A percentile compares a stretch with the other conserved stretches of the same genome.
Evolutionary conservation across 768 basidiomycete species (phyloP).

Genomic region (Termitomyces heimii): DNA sequence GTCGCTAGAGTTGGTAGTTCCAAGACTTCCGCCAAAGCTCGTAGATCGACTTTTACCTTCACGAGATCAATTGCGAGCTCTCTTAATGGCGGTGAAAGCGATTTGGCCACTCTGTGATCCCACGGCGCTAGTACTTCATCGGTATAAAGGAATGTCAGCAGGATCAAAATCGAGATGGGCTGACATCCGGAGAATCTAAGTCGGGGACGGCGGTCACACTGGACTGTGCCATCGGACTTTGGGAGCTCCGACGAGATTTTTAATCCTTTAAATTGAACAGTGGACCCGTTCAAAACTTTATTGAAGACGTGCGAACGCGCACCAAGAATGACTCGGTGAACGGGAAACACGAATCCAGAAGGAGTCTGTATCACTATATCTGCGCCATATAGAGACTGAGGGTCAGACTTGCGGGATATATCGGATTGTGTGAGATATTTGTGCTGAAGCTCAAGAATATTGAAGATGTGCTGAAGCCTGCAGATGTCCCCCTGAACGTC

Average conservation of each 20-base stretch:
- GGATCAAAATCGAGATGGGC: slow-evolving; percentile 62
- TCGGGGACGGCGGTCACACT: slow-evolving; percentile 10
- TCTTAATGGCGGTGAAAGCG: slow-evolving; percentile 34
- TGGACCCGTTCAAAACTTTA: slow-evolving; percentile 31
- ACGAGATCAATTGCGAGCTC: slow-evolving; percentile 33
- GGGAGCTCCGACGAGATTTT: slow-evolving; percentile 25
- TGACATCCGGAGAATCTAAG: slow-evolving; percentile 51
- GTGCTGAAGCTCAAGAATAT: slow-evolving; percentile 24
- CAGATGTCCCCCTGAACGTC: slow-evolving; percentile 35
- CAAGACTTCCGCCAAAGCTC: slow-evolving; percentile 49
- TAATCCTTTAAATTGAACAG: slow-evolving; percentile 20
- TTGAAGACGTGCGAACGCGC: slow-evolving; percentile 47
- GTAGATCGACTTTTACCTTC: slow-evolving; percentile 60
- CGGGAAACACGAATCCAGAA: slow-evolving; percentile 43
- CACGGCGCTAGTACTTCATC: slow-evolving; percentile 80
- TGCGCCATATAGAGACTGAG: slow-evolving; percentile 43
- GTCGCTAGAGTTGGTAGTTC: slow-evolving; percentile 47
- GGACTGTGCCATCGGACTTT: not conserved
- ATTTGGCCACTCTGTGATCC: slow-evolving; percentile 62
- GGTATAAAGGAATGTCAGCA: slow-evolving; percentile 84
- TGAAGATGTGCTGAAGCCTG: slow-evolving; percentile 25
- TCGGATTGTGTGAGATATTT: slow-evolving; percentile 14
- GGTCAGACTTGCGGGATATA: slow-evolving; percentile 4
- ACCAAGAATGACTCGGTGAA: slow-evolving; percentile 61
- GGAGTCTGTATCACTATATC: slow-evolving; percentile 51